A percentile compares a stretch with the other conserved stretches of the same genome.
Conservation (phyloP, 495 filamentous ascomycete species). For the Tuber brumale region DNA sequence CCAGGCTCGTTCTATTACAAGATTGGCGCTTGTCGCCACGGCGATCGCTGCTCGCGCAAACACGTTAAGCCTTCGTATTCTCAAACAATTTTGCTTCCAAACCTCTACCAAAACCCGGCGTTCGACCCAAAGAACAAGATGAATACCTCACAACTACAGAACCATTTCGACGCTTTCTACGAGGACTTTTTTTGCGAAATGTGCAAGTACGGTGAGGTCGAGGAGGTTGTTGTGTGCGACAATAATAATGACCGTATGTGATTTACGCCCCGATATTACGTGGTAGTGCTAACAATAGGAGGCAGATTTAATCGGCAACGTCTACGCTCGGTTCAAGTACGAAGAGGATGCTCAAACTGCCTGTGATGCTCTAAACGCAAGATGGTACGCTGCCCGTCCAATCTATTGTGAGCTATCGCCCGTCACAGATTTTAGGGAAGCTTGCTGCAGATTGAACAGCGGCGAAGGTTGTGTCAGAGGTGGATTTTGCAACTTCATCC, state of each 20-base stretch:
- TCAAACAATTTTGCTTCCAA: constrained; percentile 94
- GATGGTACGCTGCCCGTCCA: constrained; percentile 95
- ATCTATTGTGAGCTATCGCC: constrained; percentile 97
- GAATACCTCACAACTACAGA: constrained; percentile 88
- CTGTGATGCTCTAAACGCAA: constrained; percentile 85
- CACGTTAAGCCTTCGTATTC: constrained; percentile 98
- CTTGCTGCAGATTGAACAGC: constrained; percentile 88
- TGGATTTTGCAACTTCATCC: constrained; percentile 99
- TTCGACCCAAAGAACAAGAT: constrained; percentile 96
- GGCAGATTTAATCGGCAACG: constrained; percentile 93
- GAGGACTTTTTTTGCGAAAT: constrained; percentile 99
- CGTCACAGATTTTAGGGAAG: constrained; percentile 97
- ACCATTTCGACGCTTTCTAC: constrained; percentile 99
- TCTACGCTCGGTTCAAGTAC: constrained; percentile 99
- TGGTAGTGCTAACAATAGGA: constrained; percentile 1
- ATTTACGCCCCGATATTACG: constrained; percentile 10
- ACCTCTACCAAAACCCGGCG: constrained; percentile 97
- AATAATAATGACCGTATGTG: constrained; percentile 94
- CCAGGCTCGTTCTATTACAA: constrained; percentile 78
- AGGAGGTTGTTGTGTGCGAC: constrained; percentile 85
- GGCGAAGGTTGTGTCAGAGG: constrained; percentile 94
- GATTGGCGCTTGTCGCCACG: constrained; percentile 96
- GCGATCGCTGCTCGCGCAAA: constrained; percentile 94
- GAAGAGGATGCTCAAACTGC: constrained; percentile 90
- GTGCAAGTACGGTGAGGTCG: constrained; percentile 85